These are phyloP conservation scores for Nemania serpens DNA, from an alignment of 2,329 filamentous ascomycete genomes.

Conservation along the genomic window DNA sequence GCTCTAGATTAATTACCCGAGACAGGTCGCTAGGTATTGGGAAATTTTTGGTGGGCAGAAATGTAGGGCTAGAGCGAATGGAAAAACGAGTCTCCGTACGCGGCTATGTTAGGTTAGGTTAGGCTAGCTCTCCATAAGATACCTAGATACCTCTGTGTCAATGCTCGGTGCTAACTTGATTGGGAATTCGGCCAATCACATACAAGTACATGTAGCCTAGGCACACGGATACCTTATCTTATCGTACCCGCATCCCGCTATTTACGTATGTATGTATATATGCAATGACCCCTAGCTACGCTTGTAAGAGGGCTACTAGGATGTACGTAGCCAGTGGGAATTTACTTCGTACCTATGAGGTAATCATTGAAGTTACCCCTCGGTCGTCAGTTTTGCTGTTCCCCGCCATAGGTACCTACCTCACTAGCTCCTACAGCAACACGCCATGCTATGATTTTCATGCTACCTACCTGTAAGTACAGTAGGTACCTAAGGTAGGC, in stretches of 20 bases:
- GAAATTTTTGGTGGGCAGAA: conserved; percentile 42
- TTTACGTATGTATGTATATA: neutral
- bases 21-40: conserved; percentile 34
- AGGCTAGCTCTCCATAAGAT: neutral
- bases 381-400: neutral
- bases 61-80: conserved; percentile 40
- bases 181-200: conserved; percentile 31
- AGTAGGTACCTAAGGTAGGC: too few species aligned
- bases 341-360: conserved; percentile 5
- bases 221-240: neutral
- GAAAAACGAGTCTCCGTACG: conserved; percentile 38
- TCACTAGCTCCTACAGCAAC: neutral
- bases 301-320: neutral
- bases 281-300: neutral
- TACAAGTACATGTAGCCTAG: too few species aligned
- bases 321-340: neutral
- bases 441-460: too few species aligned
- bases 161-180: too few species aligned
- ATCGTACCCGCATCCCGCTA: neutral
- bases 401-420: conserved; percentile 8
- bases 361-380: conserved; percentile 20
- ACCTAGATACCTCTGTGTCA: neutral
- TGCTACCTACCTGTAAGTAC: too few species aligned
- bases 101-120: neutral
- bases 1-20: conserved; percentile 38